These are phyloP conservation scores for Ceratocystis diversiconidia DNA, from an alignment of 2,329 filamentous ascomycete species.

Conservation along the genomic window DNA sequence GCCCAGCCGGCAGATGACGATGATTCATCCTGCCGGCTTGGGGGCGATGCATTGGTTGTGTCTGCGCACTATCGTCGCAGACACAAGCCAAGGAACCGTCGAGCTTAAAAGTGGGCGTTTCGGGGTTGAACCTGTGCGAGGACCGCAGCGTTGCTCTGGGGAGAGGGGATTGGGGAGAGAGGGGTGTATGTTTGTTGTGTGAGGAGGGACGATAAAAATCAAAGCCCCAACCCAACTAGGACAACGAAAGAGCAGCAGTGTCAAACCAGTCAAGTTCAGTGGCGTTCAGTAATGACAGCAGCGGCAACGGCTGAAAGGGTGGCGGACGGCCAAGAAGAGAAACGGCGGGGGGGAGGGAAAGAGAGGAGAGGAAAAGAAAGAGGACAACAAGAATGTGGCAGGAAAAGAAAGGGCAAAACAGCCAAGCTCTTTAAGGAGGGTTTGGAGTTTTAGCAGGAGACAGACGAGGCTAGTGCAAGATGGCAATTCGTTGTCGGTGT, in stretches of 20 bases:
- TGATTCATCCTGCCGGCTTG: conserved; percentile 64
- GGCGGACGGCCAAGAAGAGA: not conserved
- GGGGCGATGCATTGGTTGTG: conserved; percentile 26
- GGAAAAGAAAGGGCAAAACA: not conserved
- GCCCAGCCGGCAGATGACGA: conserved; percentile 65
- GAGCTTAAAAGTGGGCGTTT: conserved; percentile 17
- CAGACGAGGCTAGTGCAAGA: not conserved
- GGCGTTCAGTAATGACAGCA: not conserved
- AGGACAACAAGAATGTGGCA: not conserved
- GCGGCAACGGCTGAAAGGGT: not conserved
- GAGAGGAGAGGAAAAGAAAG: not conserved
- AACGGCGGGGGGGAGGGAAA: not conserved
- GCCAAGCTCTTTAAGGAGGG: not conserved
- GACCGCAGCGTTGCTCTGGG: conserved; percentile 16
- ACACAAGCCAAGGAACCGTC: conserved; percentile 17
- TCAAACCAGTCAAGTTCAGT: too few relatives aligned
- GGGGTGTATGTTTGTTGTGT: not conserved
- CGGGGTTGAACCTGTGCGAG: conserved; percentile 17
- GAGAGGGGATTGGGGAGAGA: conserved; percentile 3
- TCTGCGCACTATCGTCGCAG: conserved; percentile 18
- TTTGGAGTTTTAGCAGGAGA: too few relatives aligned
- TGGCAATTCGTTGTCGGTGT: not conserved
- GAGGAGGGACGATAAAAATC: conserved; percentile 15
- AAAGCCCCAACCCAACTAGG: conserved; percentile 15
- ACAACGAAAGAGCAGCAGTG: not conserved